These are phyloP conservation scores for Glycyrrhiza uralensis DNA, from an alignment of 306 rosid species.

Conservation along the genomic window DNA sequence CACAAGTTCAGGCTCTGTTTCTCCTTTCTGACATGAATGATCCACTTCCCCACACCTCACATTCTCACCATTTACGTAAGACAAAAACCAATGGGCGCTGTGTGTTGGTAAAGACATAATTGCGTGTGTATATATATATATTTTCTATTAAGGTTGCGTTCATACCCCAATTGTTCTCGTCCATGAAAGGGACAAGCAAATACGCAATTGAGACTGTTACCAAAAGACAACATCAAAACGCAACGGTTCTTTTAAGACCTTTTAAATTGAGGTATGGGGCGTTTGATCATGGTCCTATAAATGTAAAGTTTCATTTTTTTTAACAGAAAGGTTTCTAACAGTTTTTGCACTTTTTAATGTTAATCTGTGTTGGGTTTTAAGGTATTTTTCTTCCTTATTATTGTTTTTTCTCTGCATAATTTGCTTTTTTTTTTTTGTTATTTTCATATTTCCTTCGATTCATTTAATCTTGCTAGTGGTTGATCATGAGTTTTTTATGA, in stretches of 20 bases:
- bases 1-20: neutral
- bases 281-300: conserved; percentile 8
- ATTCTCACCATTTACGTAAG: conserved; percentile 28
- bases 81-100: conserved; percentile 33
- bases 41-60: conserved; percentile 30
- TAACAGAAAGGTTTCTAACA: neutral
- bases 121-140: neutral
- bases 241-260: conserved; percentile 17
- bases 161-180: conserved; percentile 25
- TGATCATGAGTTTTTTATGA: neutral
- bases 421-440: neutral
- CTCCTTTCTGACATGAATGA: conserved; percentile 3
- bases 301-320: neutral
- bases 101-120: conserved; percentile 6
- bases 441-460: neutral
- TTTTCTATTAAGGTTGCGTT: conserved; percentile 25
- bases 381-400: neutral
- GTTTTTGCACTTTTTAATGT: neutral
- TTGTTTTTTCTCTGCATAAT: neutral
- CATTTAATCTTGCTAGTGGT: neutral
- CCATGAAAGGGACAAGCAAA: conserved; percentile 33
- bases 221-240: conserved; percentile 23
- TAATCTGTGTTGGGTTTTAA: neutral
- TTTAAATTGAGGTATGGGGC: conserved; percentile 26
- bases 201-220: conserved; percentile 28